Evolutionary conservation across 2,329 filamentous ascomycete genomes (phyloP).

Genomic region (Diaporthe eres): DNA sequence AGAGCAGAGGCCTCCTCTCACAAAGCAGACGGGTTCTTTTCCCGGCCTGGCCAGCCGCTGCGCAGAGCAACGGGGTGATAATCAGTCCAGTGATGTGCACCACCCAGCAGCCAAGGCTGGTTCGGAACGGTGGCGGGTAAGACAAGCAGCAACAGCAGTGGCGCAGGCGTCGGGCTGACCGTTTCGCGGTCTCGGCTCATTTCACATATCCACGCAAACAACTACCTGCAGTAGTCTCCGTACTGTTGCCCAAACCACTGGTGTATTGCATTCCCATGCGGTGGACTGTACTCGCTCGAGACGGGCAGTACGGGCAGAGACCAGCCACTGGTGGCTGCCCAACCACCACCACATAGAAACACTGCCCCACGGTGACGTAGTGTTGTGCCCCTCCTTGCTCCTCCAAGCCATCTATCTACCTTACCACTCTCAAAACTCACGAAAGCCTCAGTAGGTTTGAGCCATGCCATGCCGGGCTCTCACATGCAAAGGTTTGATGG

Average conservation of each 20-base stretch:
- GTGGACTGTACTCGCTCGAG: not conserved
- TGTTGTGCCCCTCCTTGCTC: slow-evolving; percentile 1
- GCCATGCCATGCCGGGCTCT: not conserved
- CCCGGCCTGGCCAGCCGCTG: not conserved
- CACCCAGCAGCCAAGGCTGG: not conserved
- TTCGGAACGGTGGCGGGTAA: not conserved
- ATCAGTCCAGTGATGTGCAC: not conserved
- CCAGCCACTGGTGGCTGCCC: slow-evolving; percentile 26
- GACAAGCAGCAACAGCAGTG: slow-evolving; percentile 9
- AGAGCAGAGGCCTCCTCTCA: slow-evolving; percentile 12
- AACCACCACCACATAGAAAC: slow-evolving; percentile 19
- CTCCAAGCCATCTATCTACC: not conserved
- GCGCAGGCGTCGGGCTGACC: slow-evolving; percentile 22
- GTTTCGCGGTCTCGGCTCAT: slow-evolving; percentile 14
- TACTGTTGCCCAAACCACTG: not conserved
- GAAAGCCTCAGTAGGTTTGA: not conserved
- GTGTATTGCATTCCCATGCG: not conserved
- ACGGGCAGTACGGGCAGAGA: not conserved
- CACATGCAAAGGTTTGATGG: not conserved
- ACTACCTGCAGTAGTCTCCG: too few relatives aligned
- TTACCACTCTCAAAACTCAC: not conserved
- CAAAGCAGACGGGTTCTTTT: not conserved
- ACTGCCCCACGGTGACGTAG: slow-evolving; percentile 39
- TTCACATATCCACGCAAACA: not conserved
- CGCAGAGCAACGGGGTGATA: not conserved